Conservation (phyloP, 164 flowering plant genomes). For the Akebia trifoliata region DNA sequence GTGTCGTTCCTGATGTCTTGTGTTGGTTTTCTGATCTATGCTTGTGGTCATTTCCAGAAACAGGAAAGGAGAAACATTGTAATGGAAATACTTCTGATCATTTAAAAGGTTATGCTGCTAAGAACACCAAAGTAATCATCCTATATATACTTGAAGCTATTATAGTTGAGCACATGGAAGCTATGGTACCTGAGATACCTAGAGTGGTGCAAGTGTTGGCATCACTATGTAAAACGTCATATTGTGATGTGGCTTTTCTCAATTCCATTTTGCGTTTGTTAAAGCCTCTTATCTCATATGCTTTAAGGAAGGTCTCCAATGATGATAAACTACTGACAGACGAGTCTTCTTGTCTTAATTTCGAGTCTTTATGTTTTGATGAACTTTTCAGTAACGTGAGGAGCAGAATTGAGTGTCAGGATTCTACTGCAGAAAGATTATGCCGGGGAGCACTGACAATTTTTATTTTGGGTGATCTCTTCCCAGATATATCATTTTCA, state of each 20-base stretch:
- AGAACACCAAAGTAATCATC: slow-evolving; percentile 77
- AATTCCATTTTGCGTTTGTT: slow-evolving; percentile 49
- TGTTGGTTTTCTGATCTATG: slow-evolving; percentile 93
- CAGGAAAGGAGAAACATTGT: slow-evolving; percentile 19
- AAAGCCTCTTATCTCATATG: slow-evolving; percentile 79
- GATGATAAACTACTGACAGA: slow-evolving; percentile 48
- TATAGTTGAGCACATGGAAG: slow-evolving; percentile 85
- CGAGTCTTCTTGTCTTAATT: slow-evolving; percentile 58
- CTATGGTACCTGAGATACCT: slow-evolving; percentile 81
- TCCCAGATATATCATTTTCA: slow-evolving; percentile 57
- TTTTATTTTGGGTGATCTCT: slow-evolving; percentile 58
- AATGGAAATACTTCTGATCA: slow-evolving; percentile 18
- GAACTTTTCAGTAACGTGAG: slow-evolving; percentile 50
- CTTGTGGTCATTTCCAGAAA: slow-evolving; percentile 52
- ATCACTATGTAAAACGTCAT: slow-evolving; percentile 56
- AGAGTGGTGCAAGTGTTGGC: slow-evolving; percentile 62
- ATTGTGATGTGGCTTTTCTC: slow-evolving; percentile 79
- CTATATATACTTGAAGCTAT: slow-evolving; percentile 72
- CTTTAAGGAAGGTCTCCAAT: slow-evolving; percentile 47
- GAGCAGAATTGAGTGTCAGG: slow-evolving; percentile 25
- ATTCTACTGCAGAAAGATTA: slow-evolving; percentile 20
- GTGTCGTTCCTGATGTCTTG: slow-evolving; percentile 59
- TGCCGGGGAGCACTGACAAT: slow-evolving; percentile 46
- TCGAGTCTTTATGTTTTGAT: slow-evolving; percentile 83
- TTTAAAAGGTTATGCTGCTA: slow-evolving; percentile 69